Evolutionary conservation across 257 asterid species (phyloP).

Genomic region (Primulina eburnea): DNA sequence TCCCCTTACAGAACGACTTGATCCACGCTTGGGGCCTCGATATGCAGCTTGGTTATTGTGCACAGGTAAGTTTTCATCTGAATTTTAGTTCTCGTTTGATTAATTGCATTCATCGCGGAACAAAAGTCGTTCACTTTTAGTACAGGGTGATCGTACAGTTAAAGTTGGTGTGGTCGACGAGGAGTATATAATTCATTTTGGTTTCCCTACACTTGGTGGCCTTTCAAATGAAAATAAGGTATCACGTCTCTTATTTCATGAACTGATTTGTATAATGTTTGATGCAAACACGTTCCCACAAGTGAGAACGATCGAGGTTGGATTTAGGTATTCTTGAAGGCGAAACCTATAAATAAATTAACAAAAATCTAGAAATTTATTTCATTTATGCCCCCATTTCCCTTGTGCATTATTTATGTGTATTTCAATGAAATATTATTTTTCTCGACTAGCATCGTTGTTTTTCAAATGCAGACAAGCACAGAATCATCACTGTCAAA

Average conservation of each 20-base stretch:
- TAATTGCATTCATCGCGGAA: not conserved
- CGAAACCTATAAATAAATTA: not conserved
- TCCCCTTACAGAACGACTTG: constrained; percentile 66
- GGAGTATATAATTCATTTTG: constrained; percentile 63
- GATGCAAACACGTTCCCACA: not conserved
- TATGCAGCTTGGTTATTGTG: constrained; percentile 89
- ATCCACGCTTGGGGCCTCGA: constrained; percentile 98
- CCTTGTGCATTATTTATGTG: not conserved
- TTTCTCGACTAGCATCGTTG: not conserved
- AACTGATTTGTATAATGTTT: not conserved
- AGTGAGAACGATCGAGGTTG: not conserved
- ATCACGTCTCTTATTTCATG: not conserved
- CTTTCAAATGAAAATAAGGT: constrained; percentile 46
- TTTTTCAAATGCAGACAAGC: constrained; percentile 31
- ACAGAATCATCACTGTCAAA: constrained; percentile 28
- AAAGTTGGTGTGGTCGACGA: constrained; percentile 86
- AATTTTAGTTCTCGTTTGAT: not conserved
- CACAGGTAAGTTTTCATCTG: constrained; percentile 57
- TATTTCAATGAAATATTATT: no score
- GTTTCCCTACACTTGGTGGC: constrained; percentile 76
- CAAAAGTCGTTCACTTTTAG: constrained; percentile 15
- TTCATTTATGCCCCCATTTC: not conserved
- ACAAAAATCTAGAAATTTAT: not conserved
- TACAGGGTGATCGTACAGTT: constrained; percentile 66
- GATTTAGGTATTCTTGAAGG: not conserved